Evolutionary conservation across 192 early-diverging fungal genomes (phyloP).

Genomic region (Chytriomyces hyalinus): DNA sequence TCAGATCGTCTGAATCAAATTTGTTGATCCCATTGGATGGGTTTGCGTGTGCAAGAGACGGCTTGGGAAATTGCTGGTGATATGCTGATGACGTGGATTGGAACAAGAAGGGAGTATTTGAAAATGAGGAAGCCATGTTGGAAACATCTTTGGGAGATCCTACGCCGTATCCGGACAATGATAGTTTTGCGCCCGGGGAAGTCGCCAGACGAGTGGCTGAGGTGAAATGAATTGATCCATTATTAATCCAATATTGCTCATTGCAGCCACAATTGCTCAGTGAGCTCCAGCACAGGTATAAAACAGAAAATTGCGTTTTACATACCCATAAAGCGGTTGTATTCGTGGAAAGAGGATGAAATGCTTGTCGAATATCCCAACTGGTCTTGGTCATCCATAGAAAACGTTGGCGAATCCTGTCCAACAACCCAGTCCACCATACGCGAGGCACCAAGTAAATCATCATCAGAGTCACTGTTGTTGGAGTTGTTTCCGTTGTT

Average conservation of each 20-base stretch:
- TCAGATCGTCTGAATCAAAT: slow-evolving; percentile 10
- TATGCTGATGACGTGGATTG: slow-evolving; percentile 17
- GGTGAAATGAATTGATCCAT: neutral
- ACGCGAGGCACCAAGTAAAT: neutral
- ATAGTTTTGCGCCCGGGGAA: too few species aligned
- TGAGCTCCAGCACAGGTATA: neutral
- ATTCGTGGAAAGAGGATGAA: neutral
- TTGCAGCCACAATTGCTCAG: neutral
- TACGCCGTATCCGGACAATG: too few species aligned
- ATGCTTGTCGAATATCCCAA: neutral
- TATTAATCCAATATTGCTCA: neutral
- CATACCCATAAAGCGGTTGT: neutral
- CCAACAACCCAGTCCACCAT: slow-evolving; percentile 39
- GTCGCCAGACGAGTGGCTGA: neutral
- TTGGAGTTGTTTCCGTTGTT: neutral
- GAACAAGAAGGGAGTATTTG: slow-evolving; percentile 5
- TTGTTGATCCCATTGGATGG: slow-evolving; percentile 11
- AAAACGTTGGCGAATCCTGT: neutral
- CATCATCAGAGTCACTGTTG: slow-evolving; percentile 15
- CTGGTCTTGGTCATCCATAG: slow-evolving; percentile 1
- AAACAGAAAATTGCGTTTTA: too few species aligned
- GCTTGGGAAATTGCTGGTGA: slow-evolving; percentile 4
- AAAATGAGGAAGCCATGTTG: neutral
- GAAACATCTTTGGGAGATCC: too few species aligned
- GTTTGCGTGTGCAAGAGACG: neutral